Evolutionary conservation across 768 basidiomycete genomes (phyloP).

Genomic region (Cytidiella melzeri): DNA sequence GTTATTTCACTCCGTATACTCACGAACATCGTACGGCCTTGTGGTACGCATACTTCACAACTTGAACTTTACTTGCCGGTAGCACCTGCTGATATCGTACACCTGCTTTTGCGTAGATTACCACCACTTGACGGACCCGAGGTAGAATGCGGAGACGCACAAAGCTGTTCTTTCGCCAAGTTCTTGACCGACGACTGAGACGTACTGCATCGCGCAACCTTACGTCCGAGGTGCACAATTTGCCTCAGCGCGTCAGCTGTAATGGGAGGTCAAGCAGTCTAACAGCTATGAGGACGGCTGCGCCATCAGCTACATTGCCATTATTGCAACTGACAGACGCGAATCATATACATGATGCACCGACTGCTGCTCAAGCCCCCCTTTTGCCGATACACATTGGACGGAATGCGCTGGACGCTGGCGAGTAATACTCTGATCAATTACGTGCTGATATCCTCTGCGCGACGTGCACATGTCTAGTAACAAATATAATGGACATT

Average conservation of each 20-base stretch:
- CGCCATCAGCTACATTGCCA: background rate
- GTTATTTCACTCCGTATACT: no score
- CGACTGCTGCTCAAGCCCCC: no score
- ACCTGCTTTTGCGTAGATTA: no score
- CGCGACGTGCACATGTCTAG: background rate
- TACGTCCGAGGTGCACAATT: background rate
- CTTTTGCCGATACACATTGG: background rate
- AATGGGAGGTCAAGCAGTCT: background rate
- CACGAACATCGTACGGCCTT: background rate
- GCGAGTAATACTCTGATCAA: background rate
- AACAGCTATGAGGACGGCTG: background rate
- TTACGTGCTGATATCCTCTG: background rate
- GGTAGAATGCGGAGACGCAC: no score
- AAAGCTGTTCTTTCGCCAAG: no score
- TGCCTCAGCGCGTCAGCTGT: background rate
- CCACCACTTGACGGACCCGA: no score
- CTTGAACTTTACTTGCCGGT: background rate
- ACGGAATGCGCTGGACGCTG: background rate
- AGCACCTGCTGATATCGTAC: background rate
- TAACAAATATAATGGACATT: background rate
- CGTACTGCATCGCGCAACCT: no score
- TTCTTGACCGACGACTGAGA: no score
- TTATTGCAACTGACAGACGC: no score
- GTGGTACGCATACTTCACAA: background rate
- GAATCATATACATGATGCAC: no score